Evolutionary conservation across 2,329 filamentous ascomycete genomes (phyloP).

Genomic region (Fusarium sp.): DNA sequence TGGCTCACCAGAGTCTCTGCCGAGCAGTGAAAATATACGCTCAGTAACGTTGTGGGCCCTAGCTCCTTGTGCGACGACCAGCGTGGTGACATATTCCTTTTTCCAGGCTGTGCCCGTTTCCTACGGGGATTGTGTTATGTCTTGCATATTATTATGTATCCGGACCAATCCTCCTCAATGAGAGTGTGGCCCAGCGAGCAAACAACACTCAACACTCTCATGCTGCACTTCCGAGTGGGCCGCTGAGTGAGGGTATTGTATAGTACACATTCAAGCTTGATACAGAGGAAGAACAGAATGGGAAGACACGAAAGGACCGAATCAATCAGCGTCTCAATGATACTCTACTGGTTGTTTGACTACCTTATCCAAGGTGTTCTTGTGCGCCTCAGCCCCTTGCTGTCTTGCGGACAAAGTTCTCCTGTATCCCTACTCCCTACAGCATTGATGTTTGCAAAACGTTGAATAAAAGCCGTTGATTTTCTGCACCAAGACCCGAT

Average conservation of each 20-base stretch:
- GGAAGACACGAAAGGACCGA: not conserved
- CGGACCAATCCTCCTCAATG: not conserved
- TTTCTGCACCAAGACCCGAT: conserved; percentile 8
- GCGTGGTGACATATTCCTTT: conserved; percentile 4
- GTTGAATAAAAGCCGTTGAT: conserved; percentile 17
- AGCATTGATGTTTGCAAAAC: conserved; percentile 23
- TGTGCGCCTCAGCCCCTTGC: conserved; percentile 1
- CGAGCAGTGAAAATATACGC: conserved; percentile 1
- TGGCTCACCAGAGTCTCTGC: not conserved
- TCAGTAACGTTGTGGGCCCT: conserved; percentile 9
- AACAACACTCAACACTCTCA: conserved; percentile 7
- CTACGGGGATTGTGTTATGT: conserved; percentile 2
- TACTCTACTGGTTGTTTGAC: not conserved
- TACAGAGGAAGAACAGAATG: conserved; percentile 3
- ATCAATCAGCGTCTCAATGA: not conserved
- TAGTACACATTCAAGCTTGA: not conserved
- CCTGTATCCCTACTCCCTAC: not conserved
- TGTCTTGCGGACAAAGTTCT: not conserved
- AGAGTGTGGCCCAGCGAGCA: conserved; percentile 12
- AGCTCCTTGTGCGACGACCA: conserved; percentile 14
- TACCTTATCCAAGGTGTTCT: not conserved
- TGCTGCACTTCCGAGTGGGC: conserved; percentile 13
- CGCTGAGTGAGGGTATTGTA: not conserved
- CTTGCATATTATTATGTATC: conserved; percentile 4
- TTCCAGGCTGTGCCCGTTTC: conserved; percentile 13